Percentiles rank a stretch among this genome's conserved stretches.
Conservation (phyloP, 176 grass and related monocot genomes). For the Elaeis guineensis region DNA sequence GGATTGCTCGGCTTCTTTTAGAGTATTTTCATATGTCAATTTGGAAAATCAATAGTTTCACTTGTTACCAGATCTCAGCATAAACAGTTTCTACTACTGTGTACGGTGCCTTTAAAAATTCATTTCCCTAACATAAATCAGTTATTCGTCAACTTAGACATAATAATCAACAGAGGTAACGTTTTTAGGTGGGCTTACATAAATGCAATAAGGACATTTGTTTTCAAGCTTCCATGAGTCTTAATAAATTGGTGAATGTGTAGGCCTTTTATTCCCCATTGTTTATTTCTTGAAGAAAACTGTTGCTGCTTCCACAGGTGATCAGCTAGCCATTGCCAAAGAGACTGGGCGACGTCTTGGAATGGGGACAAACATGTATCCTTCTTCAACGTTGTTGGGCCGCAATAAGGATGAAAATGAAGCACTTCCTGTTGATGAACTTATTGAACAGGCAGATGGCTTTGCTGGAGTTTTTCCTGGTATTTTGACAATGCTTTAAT, state of each 20-base stretch:
- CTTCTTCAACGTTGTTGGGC: conserved; percentile 68
- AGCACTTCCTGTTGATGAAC: conserved; percentile 45
- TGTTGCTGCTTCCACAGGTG: conserved; percentile 26
- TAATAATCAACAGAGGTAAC: no score
- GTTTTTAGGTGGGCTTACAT: no score
- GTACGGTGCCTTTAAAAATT: no score
- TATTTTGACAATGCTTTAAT: background rate
- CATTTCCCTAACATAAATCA: no score
- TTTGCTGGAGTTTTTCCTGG: conserved; percentile 86
- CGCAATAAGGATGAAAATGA: conserved; percentile 24
- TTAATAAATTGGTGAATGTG: background rate
- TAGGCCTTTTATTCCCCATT: background rate
- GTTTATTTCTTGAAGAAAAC: background rate
- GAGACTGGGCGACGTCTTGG: conserved; percentile 81
- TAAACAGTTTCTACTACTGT: no score
- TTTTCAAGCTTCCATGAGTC: background rate
- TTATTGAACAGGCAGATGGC: conserved; percentile 71
- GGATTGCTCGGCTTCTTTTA: no score
- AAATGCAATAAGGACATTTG: no score
- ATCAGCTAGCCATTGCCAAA: conserved; percentile 89
- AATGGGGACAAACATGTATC: conserved; percentile 88
- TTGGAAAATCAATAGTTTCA: no score
- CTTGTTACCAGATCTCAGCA: no score
- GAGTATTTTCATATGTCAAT: no score
- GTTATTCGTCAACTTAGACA: no score